phyloP scores from a whole-genome alignment of 1,139 yeast species.

The Suzukiozyma palmioleophila region DNA sequence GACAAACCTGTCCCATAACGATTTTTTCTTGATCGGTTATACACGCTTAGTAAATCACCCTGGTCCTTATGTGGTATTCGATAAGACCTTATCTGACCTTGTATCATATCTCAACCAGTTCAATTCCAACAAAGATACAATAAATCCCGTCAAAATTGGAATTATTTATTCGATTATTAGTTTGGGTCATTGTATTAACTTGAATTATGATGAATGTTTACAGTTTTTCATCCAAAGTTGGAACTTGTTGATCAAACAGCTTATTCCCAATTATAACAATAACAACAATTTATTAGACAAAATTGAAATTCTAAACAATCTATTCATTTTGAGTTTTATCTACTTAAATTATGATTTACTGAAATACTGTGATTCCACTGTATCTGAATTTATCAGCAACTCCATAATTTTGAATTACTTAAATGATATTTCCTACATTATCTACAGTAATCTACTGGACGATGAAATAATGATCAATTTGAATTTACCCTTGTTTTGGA shows the following conservation, averaged over 20 bases:
- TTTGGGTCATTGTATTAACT: conserved; percentile 20
- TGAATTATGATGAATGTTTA: conserved; percentile 21
- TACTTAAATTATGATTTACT: conserved; percentile 26
- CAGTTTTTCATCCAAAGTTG: conserved; percentile 38
- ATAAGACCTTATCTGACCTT: conserved; percentile 20
- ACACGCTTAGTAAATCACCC: conserved; percentile 16
- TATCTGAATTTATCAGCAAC: conserved; percentile 17
- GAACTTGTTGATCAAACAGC: conserved; percentile 39
- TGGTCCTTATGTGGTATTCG: conserved; percentile 19
- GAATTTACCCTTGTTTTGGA: conserved; percentile 36
- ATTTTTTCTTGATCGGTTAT: conserved; percentile 32
- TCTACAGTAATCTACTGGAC: conserved; percentile 21
- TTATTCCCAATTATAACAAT: conserved; percentile 40
- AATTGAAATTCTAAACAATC: conserved; percentile 32
- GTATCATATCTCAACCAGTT: conserved; percentile 23
- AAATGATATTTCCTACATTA: conserved; percentile 40
- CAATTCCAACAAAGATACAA: conserved; percentile 6
- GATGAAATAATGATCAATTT: conserved; percentile 18
- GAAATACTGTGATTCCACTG: not conserved
- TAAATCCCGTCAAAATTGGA: conserved; percentile 19
- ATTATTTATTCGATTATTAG: conserved; percentile 24
- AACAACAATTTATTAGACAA: conserved; percentile 33
- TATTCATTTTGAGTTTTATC: conserved; percentile 28
- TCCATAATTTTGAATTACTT: conserved; percentile 42
- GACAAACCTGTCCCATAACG: conserved; percentile 18